Base-by-base conservation (phyloP, 2,329 filamentous ascomycete species). In the Aureobasidium vineae region DNA sequence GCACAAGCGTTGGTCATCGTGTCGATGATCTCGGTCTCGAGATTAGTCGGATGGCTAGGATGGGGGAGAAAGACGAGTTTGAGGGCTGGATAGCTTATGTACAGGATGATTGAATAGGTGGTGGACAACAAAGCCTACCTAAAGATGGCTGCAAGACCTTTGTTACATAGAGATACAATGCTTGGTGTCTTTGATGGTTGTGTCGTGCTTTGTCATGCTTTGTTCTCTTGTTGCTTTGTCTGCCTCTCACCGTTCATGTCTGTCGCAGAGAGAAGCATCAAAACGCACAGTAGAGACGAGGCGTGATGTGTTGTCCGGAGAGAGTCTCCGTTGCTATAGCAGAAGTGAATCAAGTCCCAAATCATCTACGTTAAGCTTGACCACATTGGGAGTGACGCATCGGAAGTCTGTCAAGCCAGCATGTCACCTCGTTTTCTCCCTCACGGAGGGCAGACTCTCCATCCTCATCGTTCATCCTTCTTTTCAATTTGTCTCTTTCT, bases 201-300 rank as follows among this genome's bases (percentile, higher is more conserved):
- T 28, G 21, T 26, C 5, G 1, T 26, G 11, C 45, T 49, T 49
- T 49, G 45, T 15, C 10, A 31, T n/a, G 26, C 47, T 52, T n/a
- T 52, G 47, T 52, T 52, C 15, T 16, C 33, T 52, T 49, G 47
- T 52, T 52, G 49, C 26, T 52, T 52, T 49, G 21, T 49, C 15
- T 49, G 4, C 38, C 13, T 19, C 15, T 41, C 38, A 19, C 15
- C 45, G 15, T 28, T 10, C 45, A 16, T 26, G 4, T 26, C 10
- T 10, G 23, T 7, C 1, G 13, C 13, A 19, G 38, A 43, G 19
- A 21, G 6, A 7, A 8, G 41, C 41, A 43, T 43, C 7, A 6
- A 43, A 43, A n/a, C 10, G 41, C 41, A 43, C 41, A 21, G 19
- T 21, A 43, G 19, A 21, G 7, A n/a, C 19, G 19, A 41, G 15